A percentile compares a stretch with the other conserved stretches of the same genome.
These are phyloP conservation scores for Cyberlindnera subsufficiens DNA, from an alignment of 805 yeast genomes.

Conservation along the genomic window DNA sequence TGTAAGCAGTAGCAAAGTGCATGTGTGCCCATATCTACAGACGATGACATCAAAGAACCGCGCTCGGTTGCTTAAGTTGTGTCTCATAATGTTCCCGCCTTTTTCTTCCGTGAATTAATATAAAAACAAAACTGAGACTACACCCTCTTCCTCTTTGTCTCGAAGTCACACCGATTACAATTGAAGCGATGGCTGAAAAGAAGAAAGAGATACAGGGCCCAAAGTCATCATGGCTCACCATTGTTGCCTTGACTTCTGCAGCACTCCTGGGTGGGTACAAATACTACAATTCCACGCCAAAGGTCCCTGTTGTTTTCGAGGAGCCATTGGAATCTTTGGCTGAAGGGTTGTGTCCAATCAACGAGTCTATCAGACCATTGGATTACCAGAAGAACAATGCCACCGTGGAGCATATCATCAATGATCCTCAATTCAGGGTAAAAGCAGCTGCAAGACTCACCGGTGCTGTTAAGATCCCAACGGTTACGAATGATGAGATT, in stretches of 20 bases:
- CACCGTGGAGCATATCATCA: conserved; percentile 9
- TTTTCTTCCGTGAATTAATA: too few relatives aligned
- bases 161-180: too few relatives aligned
- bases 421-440: conserved; percentile 8
- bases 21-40: too few relatives aligned
- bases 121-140: too few relatives aligned
- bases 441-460: conserved; percentile 7
- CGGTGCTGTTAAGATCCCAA: conserved; percentile 14
- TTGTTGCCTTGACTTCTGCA: background rate
- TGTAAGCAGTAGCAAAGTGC: too few relatives aligned
- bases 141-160: too few relatives aligned
- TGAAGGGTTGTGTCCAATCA: background rate
- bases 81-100: too few relatives aligned
- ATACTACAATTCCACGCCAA: too few relatives aligned
- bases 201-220: too few relatives aligned
- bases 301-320: background rate
- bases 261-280: background rate
- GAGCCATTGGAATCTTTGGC: background rate
- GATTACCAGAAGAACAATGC: conserved; percentile 8
- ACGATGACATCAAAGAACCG: too few relatives aligned
- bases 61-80: too few relatives aligned
- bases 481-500: conserved; percentile 11
- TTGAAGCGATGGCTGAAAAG: too few relatives aligned
- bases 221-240: background rate
- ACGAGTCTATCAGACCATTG: conserved; percentile 6